A percentile compares a stretch with the other conserved stretches of the same genome.
These are phyloP conservation scores for Prunus campanulata DNA, from an alignment of 306 rosid species.

Conservation along the genomic window DNA sequence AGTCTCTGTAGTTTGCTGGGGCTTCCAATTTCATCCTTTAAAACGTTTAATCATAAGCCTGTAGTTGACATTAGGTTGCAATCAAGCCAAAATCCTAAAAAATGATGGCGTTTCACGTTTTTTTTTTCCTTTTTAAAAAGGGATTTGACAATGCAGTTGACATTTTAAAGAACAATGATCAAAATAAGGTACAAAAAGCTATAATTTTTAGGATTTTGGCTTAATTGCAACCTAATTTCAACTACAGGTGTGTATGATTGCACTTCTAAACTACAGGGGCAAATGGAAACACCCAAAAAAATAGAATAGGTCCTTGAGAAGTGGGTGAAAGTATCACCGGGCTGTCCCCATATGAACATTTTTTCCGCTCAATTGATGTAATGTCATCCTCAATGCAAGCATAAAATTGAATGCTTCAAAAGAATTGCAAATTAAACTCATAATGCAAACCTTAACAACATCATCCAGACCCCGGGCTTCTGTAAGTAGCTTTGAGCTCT, in stretches of 20 bases:
- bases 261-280: background rate
- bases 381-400: background rate
- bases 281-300: background rate
- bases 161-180: background rate
- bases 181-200: background rate
- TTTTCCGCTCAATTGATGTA: background rate
- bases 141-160: background rate
- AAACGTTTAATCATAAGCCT: background rate
- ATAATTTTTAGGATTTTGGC: background rate
- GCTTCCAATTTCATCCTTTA: background rate
- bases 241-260: background rate
- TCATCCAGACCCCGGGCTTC: slow-evolving; percentile 97
- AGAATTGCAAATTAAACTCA: slow-evolving; percentile 15
- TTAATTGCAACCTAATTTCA: background rate
- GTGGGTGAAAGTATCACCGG: background rate
- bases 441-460: slow-evolving; percentile 81
- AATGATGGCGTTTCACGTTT: background rate
- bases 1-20: background rate
- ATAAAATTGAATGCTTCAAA: slow-evolving; percentile 5
- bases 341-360: background rate
- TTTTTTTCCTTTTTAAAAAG: background rate
- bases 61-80: background rate
- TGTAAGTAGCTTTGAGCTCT: slow-evolving; percentile 68
- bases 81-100: background rate
- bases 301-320: background rate